phyloP scores from a whole-genome alignment of 345 rosid species.

The Crucihimalaya himalaica region DNA sequence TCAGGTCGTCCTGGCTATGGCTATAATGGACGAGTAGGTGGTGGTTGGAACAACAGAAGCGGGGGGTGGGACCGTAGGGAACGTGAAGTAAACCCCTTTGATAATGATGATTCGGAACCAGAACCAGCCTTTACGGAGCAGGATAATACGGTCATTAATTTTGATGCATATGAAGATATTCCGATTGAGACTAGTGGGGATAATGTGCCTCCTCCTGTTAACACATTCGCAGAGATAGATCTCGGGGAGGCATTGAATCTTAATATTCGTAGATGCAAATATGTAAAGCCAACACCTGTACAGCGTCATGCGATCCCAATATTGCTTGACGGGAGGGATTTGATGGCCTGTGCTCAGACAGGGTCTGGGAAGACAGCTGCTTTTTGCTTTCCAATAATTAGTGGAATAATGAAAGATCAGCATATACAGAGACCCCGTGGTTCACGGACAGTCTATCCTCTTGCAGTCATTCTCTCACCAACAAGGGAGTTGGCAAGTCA shows the following conservation, averaged over 20 bases:
- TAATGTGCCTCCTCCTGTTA: constrained; percentile 90
- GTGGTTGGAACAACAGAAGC: constrained; percentile 63
- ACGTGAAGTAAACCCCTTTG: constrained; percentile 93
- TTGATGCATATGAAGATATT: constrained; percentile 97
- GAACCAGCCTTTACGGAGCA: constrained; percentile 58
- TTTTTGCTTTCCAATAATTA: constrained; percentile 92
- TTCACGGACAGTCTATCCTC: constrained; percentile 79
- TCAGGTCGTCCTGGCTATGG: constrained; percentile 37
- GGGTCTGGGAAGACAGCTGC: constrained; percentile 99
- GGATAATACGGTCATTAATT: constrained; percentile 80
- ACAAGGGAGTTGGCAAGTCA: constrained; percentile 96
- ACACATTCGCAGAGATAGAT: constrained; percentile 89
- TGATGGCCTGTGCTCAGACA: constrained; percentile 99
- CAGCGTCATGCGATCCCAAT: constrained; percentile 95
- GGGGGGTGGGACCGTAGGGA: constrained; percentile 86
- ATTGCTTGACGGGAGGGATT: constrained; percentile 74
- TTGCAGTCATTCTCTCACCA: constrained; percentile 96
- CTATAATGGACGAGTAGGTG: constrained; percentile 51
- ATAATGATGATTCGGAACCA: constrained; percentile 50
- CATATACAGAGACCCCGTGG: constrained; percentile 80
- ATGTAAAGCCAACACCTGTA: constrained; percentile 96
- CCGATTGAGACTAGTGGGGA: constrained; percentile 97
- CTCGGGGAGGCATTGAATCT: constrained; percentile 85
- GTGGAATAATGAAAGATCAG: constrained; percentile 82
- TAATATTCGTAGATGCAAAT: constrained; percentile 89